Percentiles rank a stretch among this genome's conserved stretches.
phyloP scores from a whole-genome alignment of 352 stramenopile species.

The Pythium insidiosum region DNA sequence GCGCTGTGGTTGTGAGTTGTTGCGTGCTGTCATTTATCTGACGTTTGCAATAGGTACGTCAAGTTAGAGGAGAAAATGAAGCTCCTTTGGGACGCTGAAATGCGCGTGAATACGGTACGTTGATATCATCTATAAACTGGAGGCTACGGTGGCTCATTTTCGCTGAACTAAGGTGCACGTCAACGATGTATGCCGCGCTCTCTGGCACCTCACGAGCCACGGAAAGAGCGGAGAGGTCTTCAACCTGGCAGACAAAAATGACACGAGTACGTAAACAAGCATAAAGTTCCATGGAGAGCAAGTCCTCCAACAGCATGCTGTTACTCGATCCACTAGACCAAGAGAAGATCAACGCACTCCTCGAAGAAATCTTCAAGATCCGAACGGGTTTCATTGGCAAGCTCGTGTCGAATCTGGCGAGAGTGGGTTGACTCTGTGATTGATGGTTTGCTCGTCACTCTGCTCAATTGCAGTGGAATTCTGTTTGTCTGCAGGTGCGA shows the following conservation, averaged over 20 bases:
- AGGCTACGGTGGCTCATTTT: too few relatives aligned
- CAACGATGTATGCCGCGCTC: slow-evolving; percentile 59
- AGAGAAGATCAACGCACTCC: slow-evolving; percentile 64
- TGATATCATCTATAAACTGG: too few relatives aligned
- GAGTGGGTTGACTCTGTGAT: slow-evolving; percentile 16
- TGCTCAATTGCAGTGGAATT: too few relatives aligned
- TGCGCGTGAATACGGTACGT: slow-evolving; percentile 80
- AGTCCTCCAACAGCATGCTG: not conserved
- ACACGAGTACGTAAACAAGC: slow-evolving; percentile 51
- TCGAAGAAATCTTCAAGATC: slow-evolving; percentile 79
- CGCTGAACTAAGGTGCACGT: slow-evolving; percentile 88
- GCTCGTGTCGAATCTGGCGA: slow-evolving; percentile 75
- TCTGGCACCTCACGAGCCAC: slow-evolving; percentile 64
- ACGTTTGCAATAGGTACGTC: slow-evolving; percentile 40
- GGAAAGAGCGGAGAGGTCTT: slow-evolving; percentile 56
- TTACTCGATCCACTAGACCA: slow-evolving; percentile 32
- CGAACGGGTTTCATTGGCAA: slow-evolving; percentile 82
- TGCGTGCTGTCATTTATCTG: not conserved
- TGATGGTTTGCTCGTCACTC: too few relatives aligned
- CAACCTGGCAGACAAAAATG: slow-evolving; percentile 82
- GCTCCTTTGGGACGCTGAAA: slow-evolving; percentile 79
- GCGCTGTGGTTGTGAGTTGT: not conserved
- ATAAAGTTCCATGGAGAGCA: not conserved
- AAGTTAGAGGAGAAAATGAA: slow-evolving; percentile 86
- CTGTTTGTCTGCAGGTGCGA: slow-evolving; percentile 45